phyloP scores from a whole-genome alignment of 306 rosid genomes.

The Sesbania bispinosa region DNA sequence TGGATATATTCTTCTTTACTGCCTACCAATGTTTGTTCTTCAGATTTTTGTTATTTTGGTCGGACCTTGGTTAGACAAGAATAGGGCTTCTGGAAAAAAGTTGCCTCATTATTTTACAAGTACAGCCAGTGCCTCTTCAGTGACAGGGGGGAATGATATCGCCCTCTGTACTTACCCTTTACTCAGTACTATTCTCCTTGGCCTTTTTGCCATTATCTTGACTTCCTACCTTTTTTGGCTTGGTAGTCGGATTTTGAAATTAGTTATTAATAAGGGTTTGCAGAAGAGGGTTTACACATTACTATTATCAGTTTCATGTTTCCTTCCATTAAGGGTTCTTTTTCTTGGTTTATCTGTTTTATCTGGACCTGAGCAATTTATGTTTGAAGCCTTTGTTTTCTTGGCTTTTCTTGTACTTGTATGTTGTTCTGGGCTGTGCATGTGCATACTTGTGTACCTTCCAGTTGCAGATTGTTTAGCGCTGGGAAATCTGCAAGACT shows the following conservation, averaged over 20 bases:
- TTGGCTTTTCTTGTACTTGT: slow-evolving; percentile 88
- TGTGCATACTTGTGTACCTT: slow-evolving; percentile 86
- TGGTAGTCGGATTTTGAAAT: slow-evolving; percentile 88
- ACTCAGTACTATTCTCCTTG: slow-evolving; percentile 77
- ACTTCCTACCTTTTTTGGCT: slow-evolving; percentile 93
- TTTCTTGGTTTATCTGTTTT: slow-evolving; percentile 92
- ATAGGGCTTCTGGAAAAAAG: slow-evolving; percentile 33
- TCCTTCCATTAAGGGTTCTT: slow-evolving; percentile 89
- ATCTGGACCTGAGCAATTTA: slow-evolving; percentile 63
- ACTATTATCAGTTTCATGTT: slow-evolving; percentile 78
- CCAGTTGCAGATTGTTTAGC: slow-evolving; percentile 94
- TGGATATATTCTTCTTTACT: slow-evolving; percentile 71
- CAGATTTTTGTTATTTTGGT: slow-evolving; percentile 73
- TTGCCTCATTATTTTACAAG: slow-evolving; percentile 68
- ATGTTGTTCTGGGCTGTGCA: slow-evolving; percentile 81
- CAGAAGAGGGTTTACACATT: slow-evolving; percentile 92
- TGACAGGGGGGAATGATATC: slow-evolving; percentile 36
- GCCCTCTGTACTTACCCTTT: slow-evolving; percentile 92
- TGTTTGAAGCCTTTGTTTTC: slow-evolving; percentile 85
- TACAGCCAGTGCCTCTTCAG: slow-evolving; percentile 33
- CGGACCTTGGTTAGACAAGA: slow-evolving; percentile 58
- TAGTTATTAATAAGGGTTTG: slow-evolving; percentile 92
- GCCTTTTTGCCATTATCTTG: slow-evolving; percentile 70
- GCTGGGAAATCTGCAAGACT: slow-evolving; percentile 73
- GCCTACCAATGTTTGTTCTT: slow-evolving; percentile 77